Evolutionary conservation across 495 filamentous ascomycete species (phyloP), one percentile per base, ranked within the genome.

Genomic region (Neurospora sp.): DNA sequence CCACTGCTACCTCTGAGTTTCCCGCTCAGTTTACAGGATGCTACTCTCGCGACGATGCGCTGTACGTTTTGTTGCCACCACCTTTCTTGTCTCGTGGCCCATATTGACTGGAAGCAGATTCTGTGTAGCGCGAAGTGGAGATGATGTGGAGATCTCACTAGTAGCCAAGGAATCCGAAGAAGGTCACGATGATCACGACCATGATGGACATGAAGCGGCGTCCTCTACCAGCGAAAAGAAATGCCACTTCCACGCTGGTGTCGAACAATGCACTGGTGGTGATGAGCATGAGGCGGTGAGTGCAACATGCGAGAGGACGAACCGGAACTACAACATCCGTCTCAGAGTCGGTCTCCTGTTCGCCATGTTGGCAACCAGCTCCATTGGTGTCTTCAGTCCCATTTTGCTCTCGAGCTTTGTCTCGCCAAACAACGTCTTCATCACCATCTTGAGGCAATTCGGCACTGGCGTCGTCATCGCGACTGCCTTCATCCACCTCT

Each of bases 401-500:
- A 85, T 87, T 71, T 73, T 87, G 18, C 75, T 82, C 31, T 75
- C 81, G 37, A 74, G 74, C 35, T 74, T 80, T 71, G 75, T 82
- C 22, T 69, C 78, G 18, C 70, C 72, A 22, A 74, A 76, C 10
- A 76, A 81, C 27, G 20, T 73, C 69, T 81, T 86, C 41, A 85
- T 87, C 68, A 84, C 86, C 20, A 75, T 87, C 14, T 82, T 91
- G 38, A 88, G 91, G 75, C 91, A 93, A 72, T 93, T 93, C 72
- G 91, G 91, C 7, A 92, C 91, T 0, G 91, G 91, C 2, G 87
- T 93, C 27, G 89, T 93, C 72, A 84, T 93, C 61, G 84, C 91
- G 5, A 93, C 91, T 0, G 90, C 89, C 16, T 91, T 92, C 71
- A 81, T 93, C 22, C 91, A 93, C 76, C 85, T 92, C 10, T 87